phyloP scores from a whole-genome alignment of 2,329 filamentous ascomycete genomes.

The Colletotrichum sidae region DNA sequence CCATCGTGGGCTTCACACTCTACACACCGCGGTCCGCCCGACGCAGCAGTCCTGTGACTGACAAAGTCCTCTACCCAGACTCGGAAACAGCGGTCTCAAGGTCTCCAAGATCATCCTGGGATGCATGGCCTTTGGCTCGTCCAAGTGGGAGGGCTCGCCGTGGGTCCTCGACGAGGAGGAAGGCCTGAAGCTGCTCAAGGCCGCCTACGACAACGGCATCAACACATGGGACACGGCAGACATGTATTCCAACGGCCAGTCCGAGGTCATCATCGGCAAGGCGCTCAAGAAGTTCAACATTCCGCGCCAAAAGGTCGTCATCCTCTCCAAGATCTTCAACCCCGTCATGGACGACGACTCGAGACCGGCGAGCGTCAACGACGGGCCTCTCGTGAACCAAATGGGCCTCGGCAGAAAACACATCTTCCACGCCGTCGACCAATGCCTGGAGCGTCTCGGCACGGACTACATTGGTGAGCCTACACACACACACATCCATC shows the following conservation, averaged over 20 bases:
- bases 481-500: no score
- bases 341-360: no score
- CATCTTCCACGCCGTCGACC: no score
- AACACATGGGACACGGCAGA: slow-evolving; percentile 65
- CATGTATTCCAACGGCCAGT: slow-evolving; percentile 70
- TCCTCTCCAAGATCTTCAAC: no score
- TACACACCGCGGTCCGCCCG: no score
- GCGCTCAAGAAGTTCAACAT: slow-evolving; percentile 73
- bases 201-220: slow-evolving; percentile 53
- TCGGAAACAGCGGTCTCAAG: slow-evolving; percentile 54
- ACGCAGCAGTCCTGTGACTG: no score
- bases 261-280: slow-evolving; percentile 74
- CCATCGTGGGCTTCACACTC: no score
- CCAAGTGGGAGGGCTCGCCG: slow-evolving; percentile 47
- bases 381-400: no score
- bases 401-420: no score
- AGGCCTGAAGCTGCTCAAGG: slow-evolving; percentile 51
- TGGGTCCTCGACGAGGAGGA: slow-evolving; percentile 51
- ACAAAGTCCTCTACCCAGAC: slow-evolving; percentile 36
- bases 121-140: slow-evolving; percentile 49
- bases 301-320: slow-evolving; percentile 41
- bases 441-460: no score
- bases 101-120: slow-evolving; percentile 54
- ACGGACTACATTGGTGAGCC: no score
- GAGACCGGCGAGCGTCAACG: no score